Conservation (phyloP, 306 rosid species). For the Malus sylvestris region DNA sequence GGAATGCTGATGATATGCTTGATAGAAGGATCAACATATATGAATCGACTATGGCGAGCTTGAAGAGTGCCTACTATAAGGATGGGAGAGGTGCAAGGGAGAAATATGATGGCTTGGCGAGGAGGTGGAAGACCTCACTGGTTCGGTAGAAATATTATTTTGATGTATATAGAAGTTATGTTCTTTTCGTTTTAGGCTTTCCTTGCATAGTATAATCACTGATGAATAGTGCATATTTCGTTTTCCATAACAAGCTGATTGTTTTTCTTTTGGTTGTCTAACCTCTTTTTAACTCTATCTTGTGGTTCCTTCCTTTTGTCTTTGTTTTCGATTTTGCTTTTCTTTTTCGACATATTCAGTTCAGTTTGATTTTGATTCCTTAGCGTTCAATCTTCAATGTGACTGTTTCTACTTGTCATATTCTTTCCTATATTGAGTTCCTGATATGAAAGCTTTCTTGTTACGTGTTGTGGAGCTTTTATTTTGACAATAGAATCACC, state of each 20-base stretch:
- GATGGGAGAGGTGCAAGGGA: conserved; percentile 53
- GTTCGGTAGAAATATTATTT: conserved; percentile 8
- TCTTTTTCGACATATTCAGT: neutral
- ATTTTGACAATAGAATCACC: neutral
- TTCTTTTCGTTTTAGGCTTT: neutral
- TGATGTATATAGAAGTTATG: neutral
- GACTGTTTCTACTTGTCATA: neutral
- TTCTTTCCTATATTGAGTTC: neutral
- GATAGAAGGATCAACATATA: conserved; percentile 37
- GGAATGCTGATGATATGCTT: conserved; percentile 44
- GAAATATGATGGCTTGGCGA: conserved; percentile 40
- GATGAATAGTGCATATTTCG: neutral
- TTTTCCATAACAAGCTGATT: neutral
- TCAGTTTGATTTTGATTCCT: neutral
- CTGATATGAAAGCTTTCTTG: neutral
- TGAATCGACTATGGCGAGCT: conserved; percentile 48
- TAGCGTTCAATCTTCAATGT: neutral
- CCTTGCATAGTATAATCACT: neutral
- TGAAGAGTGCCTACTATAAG: conserved; percentile 45
- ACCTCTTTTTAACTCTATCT: neutral
- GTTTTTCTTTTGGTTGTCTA: neutral
- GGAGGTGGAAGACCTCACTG: conserved; percentile 39
- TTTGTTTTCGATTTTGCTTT: neutral
- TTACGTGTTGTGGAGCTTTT: neutral
- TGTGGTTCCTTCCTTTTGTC: neutral